Evolutionary conservation across 148 eudicot species (phyloP), one percentile per base, ranked within the genome.

Genomic region (Vaccinium myrtillus): DNA sequence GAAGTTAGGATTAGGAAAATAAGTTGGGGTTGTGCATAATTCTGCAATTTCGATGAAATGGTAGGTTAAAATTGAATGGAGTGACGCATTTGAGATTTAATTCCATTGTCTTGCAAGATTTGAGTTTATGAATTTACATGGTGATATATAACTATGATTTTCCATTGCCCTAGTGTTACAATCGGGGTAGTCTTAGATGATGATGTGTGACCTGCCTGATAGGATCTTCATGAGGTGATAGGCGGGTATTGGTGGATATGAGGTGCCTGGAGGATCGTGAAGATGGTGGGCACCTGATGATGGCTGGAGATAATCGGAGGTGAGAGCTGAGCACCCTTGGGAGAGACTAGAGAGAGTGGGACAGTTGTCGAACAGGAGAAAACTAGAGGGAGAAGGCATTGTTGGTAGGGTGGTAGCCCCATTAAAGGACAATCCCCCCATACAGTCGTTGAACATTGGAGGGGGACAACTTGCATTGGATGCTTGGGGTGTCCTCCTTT

Each of bases 71-170:
- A 11, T 21, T 76, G 25, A 48, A 11, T 4, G 27, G 1, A 46
- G 55, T 49, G 55, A 49, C 23, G 25, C 78, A 4, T 39, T 39
- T 6, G 50, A 74, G 23, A 74, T 39, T 16, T 74, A 70, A 70
- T 25, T 70, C 30, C 16, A 0, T 1, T 18, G 23, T 39, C 51
- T 39, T 18, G 1, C 19, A 43, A 75, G 54, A 18, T 75, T 43
- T 39, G n/a, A 16, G 15, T 46, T 8, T 49, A 18, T 7, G 10
- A 19, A 76, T 76, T 23, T n/a, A 51, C 25, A n/a, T 21, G 55
- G 32, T 76, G 79, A 48, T 76, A n/a, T 76, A n/a, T 11, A 76
- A n/a, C 6, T 50, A 49, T 49, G 56, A 76, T n/a, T 76, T 48
- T 76, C 25, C 56, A 12, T 76, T 48, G 36, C 56, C 18, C 9